Conservation (phyloP, 768 basidiomycete species). For the Lactifluus pinguis region DNA sequence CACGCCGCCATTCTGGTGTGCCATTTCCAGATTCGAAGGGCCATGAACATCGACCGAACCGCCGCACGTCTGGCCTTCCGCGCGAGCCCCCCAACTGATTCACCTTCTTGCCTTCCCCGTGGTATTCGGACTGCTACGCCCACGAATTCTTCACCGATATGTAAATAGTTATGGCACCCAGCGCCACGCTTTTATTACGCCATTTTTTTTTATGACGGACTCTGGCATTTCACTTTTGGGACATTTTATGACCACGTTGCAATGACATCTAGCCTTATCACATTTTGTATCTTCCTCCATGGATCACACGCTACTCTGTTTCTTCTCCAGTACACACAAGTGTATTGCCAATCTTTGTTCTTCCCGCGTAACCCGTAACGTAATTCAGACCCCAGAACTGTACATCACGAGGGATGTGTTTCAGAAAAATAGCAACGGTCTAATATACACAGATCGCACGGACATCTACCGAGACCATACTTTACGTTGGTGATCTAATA, state of each 20-base stretch:
- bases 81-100: slow-evolving; percentile 33
- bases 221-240: slow-evolving; percentile 3
- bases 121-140: not conserved
- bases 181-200: slow-evolving; percentile 10
- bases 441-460: not conserved
- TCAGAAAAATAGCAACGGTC: not conserved
- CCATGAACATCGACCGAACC: slow-evolving; percentile 24
- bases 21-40: slow-evolving; percentile 47
- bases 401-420: not conserved
- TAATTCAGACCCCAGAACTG: slow-evolving; percentile 6
- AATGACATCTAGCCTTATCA: slow-evolving; percentile 10
- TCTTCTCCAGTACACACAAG: not conserved
- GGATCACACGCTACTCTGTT: not conserved
- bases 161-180: slow-evolving; percentile 15
- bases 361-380: not conserved
- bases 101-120: not conserved
- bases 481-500: slow-evolving; percentile 83
- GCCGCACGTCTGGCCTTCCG: slow-evolving; percentile 26
- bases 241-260: slow-evolving; percentile 8
- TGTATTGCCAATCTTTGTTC: slow-evolving; percentile 4
- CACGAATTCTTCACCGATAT: slow-evolving; percentile 6
- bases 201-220: not conserved
- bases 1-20: slow-evolving; percentile 32
- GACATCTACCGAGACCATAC: slow-evolving; percentile 34
- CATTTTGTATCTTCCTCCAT: slow-evolving; percentile 5